Evolutionary conservation across 2,329 filamentous ascomycete species (phyloP), one percentile per base, ranked within the genome.

Genomic region (Clonostachys rhizophaga): DNA sequence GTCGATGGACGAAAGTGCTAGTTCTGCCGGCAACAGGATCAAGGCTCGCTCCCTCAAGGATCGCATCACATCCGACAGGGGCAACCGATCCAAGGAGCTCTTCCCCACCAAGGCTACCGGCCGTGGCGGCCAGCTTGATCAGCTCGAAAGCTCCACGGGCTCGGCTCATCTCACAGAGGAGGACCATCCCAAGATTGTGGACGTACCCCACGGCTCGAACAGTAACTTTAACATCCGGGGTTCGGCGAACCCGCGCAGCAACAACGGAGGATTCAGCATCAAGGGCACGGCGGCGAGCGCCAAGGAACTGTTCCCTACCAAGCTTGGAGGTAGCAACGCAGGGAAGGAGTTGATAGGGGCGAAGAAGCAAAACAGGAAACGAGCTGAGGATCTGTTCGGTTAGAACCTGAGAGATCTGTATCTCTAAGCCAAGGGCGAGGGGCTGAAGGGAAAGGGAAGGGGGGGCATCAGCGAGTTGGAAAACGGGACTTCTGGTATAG

Each of bases 371-470:
- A 43, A 34, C 51, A 78, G 87, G 53, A 80, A 85, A 55, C 83
- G 74, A 58, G 87, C 87, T 0, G 84, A 89, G 56, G 87, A 91
- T 66, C 70, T 87, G 52, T 91, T 90, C 60, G 73, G 76, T 51
- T 90, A 49, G 24, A 24, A n/a, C 8, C 24, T 30, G 9, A 8
- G 4, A 30, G 24, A 30, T 30, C 24, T 30, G 24, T 9, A 9
- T 30, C 24, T 30, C 24, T 30, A 10, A 30, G 24, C 24, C 24
- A 6, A 30, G 8, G 8, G 24, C 1, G 2, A 30, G 9, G 24
- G 24, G 24, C 24, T 10, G 24, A 10, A 30, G 24, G 9, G 24
- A 30, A 30, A 10, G 24, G 24, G 10, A 30, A 30, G 24, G 9
- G 9, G 24, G 24, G 24, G 4, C 8, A 30, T 30, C 8, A 30